A percentile compares a stretch with the other conserved stretches of the same genome.
phyloP scores from a whole-genome alignment of 441 rosid species.

The Populus trichocarpa region DNA sequence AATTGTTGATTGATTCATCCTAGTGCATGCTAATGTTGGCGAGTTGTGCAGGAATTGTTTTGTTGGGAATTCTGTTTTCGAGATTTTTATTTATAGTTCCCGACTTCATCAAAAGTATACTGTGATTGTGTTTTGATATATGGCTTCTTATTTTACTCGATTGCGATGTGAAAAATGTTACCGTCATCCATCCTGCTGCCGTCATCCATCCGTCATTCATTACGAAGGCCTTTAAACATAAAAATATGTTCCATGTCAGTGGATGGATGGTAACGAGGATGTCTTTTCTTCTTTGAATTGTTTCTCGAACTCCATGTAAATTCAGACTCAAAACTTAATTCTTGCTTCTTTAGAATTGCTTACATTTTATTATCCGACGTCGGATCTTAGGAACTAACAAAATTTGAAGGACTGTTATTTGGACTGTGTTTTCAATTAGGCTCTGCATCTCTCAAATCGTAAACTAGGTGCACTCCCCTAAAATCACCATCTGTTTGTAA shows the following conservation, averaged over 20 bases:
- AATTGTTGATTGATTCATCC: slow-evolving; percentile 24
- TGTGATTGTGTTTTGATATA: slow-evolving; percentile 13
- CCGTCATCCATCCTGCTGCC: too few species aligned
- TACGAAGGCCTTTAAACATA: background rate
- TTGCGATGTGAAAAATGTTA: background rate
- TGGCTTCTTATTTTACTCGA: background rate
- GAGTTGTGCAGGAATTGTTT: slow-evolving; percentile 38
- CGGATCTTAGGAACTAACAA: background rate
- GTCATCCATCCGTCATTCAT: too few species aligned
- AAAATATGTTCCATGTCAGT: background rate
- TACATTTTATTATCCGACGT: background rate
- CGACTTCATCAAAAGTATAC: slow-evolving; percentile 7
- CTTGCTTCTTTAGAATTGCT: too few species aligned
- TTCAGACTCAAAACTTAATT: background rate
- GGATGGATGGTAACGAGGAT: background rate
- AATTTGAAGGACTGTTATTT: too few species aligned
- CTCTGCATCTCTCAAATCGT: too few species aligned
- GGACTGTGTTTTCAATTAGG: too few species aligned
- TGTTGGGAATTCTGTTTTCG: slow-evolving; percentile 15
- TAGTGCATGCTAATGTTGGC: slow-evolving; percentile 23
- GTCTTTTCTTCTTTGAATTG: background rate
- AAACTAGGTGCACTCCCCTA: too few species aligned
- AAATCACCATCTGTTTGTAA: too few species aligned
- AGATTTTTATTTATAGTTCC: background rate
- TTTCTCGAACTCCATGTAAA: background rate